Percentiles rank a stretch among this genome's conserved stretches.
phyloP scores from a whole-genome alignment of 208 protist genomes.

The Vickermania spadyakhi region DNA sequence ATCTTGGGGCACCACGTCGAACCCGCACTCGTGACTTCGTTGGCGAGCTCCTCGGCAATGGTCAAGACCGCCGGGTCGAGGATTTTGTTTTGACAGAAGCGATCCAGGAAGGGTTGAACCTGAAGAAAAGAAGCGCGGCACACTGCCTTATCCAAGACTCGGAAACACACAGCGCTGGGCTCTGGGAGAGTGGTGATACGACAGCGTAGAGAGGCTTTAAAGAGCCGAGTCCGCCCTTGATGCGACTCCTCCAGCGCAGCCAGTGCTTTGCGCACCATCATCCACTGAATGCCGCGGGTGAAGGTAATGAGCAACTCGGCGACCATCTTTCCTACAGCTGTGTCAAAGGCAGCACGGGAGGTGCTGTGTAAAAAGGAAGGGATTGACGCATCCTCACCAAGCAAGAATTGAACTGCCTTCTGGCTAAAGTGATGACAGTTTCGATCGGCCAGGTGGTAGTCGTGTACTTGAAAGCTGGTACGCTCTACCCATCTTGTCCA shows the following conservation, averaged over 20 bases:
- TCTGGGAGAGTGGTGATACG: constrained; percentile 35
- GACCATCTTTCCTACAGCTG: constrained; percentile 26
- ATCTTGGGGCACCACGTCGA: constrained; percentile 25
- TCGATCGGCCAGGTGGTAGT: constrained; percentile 82
- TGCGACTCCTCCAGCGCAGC: constrained; percentile 28
- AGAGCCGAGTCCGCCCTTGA: constrained; percentile 21
- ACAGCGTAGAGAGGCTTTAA: constrained; percentile 21
- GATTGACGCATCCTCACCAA: constrained; percentile 15
- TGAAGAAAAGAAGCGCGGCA: constrained; percentile 13
- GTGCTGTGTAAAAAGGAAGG: constrained; percentile 43
- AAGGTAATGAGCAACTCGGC: constrained; percentile 27
- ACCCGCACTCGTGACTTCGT: constrained; percentile 15
- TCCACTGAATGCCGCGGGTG: constrained; percentile 36
- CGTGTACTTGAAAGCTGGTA: constrained; percentile 30
- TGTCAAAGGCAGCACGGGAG: constrained; percentile 26
- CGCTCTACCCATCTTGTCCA: constrained; percentile 31
- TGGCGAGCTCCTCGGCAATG: constrained; percentile 12
- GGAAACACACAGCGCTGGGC: constrained; percentile 44
- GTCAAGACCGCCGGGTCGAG: constrained; percentile 18
- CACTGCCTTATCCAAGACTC: constrained; percentile 14
- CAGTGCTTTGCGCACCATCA: constrained; percentile 17
- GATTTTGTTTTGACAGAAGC: constrained; percentile 18
- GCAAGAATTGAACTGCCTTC: constrained; percentile 53
- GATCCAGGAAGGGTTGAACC: constrained; percentile 31
- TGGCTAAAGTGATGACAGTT: constrained; percentile 93